Evolutionary conservation across 345 rosid genomes (phyloP).

Genomic region (Linum lewisii): DNA sequence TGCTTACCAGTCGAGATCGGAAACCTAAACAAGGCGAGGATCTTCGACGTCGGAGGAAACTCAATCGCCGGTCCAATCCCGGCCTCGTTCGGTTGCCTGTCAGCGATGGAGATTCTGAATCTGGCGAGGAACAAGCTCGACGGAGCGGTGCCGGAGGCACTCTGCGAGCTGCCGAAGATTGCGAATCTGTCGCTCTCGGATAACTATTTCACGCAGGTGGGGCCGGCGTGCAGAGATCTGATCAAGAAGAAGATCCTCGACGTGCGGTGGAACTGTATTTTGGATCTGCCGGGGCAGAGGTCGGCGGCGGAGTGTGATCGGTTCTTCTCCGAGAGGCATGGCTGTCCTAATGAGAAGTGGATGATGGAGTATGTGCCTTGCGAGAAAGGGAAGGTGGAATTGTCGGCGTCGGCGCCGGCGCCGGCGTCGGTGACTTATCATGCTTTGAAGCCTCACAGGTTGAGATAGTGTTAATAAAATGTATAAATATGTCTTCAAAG

Average conservation of each 20-base stretch:
- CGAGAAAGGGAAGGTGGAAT: background rate
- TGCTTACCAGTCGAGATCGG: slow-evolving; percentile 42
- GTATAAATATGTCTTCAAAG: no score
- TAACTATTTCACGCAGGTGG: slow-evolving; percentile 30
- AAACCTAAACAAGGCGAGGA: slow-evolving; percentile 15
- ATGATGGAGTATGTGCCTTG: background rate
- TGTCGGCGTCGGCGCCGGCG: background rate
- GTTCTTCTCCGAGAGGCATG: background rate
- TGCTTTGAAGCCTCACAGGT: background rate
- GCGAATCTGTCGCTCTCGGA: slow-evolving; percentile 25
- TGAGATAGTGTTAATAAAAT: background rate
- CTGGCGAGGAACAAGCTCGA: slow-evolving; percentile 30
- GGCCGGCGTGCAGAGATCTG: slow-evolving; percentile 29
- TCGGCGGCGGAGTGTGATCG: slow-evolving; percentile 5
- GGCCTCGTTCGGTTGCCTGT: slow-evolving; percentile 29
- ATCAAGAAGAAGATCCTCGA: slow-evolving; percentile 23
- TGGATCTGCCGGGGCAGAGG: slow-evolving; percentile 30
- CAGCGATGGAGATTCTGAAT: slow-evolving; percentile 28
- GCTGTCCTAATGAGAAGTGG: background rate
- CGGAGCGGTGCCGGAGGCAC: slow-evolving; percentile 32
- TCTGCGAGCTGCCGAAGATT: slow-evolving; percentile 22
- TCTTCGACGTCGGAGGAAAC: slow-evolving; percentile 35
- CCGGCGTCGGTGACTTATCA: background rate
- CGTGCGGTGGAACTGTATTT: slow-evolving; percentile 31
- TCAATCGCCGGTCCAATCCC: slow-evolving; percentile 37